Conservation (phyloP, 2,329 filamentous ascomycete genomes). For the Madurella mycetomatis region DNA sequence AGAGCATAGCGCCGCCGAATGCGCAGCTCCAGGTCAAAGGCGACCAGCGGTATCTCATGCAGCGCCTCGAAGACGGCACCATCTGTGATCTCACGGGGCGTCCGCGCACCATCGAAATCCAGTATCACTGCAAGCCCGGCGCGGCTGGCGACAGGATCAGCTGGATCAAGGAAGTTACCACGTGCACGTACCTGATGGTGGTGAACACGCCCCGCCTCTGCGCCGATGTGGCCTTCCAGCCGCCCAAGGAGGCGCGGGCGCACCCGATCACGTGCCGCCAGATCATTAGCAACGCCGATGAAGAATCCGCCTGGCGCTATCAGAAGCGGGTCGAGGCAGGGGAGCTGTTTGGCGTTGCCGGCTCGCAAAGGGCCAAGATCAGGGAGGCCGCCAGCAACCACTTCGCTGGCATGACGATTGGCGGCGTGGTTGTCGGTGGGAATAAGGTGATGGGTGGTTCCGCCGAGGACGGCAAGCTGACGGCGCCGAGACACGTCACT, state of each 20-base stretch:
- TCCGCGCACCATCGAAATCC: constrained; percentile 78
- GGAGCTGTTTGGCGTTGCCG: constrained; percentile 32
- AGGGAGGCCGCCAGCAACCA: constrained; percentile 18
- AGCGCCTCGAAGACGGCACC: constrained; percentile 74
- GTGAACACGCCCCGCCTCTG: constrained; percentile 86
- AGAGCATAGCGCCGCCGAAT: constrained; percentile 34
- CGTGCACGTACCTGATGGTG: constrained; percentile 90
- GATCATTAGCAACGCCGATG: constrained; percentile 55
- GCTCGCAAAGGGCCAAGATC: constrained; percentile 23
- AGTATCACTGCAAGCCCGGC: constrained; percentile 73
- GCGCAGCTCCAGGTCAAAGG: constrained; percentile 76
- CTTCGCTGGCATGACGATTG: constrained; percentile 39
- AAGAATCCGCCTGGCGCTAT: constrained; percentile 38
- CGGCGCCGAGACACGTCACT: constrained; percentile 41
- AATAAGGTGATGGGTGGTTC: constrained; percentile 42
- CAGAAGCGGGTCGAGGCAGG: constrained; percentile 37
- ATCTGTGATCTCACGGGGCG: constrained; percentile 80
- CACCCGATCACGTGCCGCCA: constrained; percentile 73
- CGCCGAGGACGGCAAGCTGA: constrained; percentile 46
- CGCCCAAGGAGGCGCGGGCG: constrained; percentile 70
- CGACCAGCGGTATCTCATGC: constrained; percentile 80
- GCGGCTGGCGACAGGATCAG: constrained; percentile 70
- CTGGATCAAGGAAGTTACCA: constrained; percentile 89
- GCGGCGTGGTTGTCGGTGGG: constrained; percentile 51
- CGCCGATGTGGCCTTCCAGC: constrained; percentile 79